Conservation (phyloP, 176 grass and related monocot genomes). For the Oryza punctata region DNA sequence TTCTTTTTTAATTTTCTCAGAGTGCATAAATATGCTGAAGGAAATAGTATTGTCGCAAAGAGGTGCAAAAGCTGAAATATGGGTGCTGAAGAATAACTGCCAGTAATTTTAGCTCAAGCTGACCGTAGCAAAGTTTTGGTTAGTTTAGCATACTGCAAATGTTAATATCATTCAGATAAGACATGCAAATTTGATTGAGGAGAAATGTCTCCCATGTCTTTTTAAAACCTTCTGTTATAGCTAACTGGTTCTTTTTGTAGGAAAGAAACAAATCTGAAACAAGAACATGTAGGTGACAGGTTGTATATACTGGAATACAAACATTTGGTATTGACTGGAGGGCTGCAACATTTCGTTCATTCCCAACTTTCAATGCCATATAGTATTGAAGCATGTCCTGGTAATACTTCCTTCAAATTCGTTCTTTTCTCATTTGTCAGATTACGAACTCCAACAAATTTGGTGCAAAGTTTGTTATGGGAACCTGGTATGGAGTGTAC, state of each 20-base stretch:
- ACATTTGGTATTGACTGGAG: too few species aligned
- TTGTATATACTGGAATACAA: constrained; percentile 3
- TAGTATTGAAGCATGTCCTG: too few species aligned
- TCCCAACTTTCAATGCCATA: too few species aligned
- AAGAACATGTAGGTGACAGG: not conserved
- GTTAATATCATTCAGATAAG: not conserved
- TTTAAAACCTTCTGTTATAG: not conserved
- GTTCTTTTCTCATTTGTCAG: too few species aligned
- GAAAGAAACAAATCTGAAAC: not conserved
- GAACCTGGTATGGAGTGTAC: too few species aligned
- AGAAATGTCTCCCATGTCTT: not conserved
- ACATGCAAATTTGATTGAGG: not conserved
- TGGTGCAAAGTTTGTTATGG: too few species aligned
- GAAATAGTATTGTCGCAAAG: constrained; percentile 73
- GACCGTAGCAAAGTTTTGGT: not conserved
- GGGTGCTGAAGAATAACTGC: constrained; percentile 75
- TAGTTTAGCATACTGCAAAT: not conserved
- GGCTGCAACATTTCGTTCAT: too few species aligned
- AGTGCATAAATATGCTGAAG: constrained; percentile 65
- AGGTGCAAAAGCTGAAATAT: constrained; percentile 41
- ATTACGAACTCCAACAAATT: too few species aligned
- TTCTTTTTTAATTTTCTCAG: constrained; percentile 40
- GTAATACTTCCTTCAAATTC: too few species aligned
- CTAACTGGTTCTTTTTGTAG: constrained; percentile 15
- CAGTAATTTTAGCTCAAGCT: constrained; percentile 35